Conservation (phyloP, 495 filamentous ascomycete genomes). For the Penicillium fimorum region DNA sequence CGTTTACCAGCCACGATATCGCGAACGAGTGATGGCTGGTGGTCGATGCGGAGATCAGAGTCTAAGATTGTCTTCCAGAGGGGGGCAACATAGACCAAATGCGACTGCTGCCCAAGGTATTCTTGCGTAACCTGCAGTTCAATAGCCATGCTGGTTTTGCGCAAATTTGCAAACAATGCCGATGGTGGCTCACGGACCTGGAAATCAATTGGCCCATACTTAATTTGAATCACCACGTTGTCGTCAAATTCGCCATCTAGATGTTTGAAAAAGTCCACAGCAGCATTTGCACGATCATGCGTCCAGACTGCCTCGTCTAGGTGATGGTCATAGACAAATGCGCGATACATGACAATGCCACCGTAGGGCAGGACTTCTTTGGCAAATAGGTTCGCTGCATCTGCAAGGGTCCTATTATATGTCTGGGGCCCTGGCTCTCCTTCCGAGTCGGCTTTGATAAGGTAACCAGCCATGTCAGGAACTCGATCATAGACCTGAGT, state of each 20-base stretch:
- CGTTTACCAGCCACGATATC: slow-evolving; percentile 60
- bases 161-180: slow-evolving; percentile 66
- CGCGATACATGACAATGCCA: slow-evolving; percentile 70
- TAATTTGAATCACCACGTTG: slow-evolving; percentile 71
- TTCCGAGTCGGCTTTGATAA: slow-evolving; percentile 73
- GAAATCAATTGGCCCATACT: slow-evolving; percentile 75
- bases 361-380: slow-evolving; percentile 57
- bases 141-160: slow-evolving; percentile 57
- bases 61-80: slow-evolving; percentile 67
- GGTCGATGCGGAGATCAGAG: slow-evolving; percentile 62
- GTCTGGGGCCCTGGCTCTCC: slow-evolving; percentile 68
- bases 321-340: slow-evolving; percentile 67
- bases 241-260: slow-evolving; percentile 66
- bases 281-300: slow-evolving; percentile 66
- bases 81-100: slow-evolving; percentile 64
- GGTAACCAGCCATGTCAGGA: slow-evolving; percentile 67
- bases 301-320: slow-evolving; percentile 60
- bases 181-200: slow-evolving; percentile 69
- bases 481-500: slow-evolving; percentile 56
- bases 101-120: slow-evolving; percentile 69
- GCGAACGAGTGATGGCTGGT: slow-evolving; percentile 49
- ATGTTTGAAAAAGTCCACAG: slow-evolving; percentile 63
- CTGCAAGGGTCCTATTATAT: slow-evolving; percentile 66
- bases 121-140: slow-evolving; percentile 68
- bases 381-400: slow-evolving; percentile 71